Base-by-base conservation (phyloP, 306 rosid genomes). In the Coriaria nepalensis region DNA sequence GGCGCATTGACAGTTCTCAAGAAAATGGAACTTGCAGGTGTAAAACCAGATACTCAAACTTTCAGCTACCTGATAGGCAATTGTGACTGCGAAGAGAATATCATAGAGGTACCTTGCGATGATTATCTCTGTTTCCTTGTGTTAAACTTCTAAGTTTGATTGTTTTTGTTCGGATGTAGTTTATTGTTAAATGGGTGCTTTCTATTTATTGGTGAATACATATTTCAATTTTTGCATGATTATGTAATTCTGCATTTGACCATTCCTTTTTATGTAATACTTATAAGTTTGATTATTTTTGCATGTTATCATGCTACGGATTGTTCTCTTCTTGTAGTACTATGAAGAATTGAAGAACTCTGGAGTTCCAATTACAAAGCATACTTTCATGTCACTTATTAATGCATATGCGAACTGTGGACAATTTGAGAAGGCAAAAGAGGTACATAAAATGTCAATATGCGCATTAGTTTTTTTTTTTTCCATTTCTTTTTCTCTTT, bases 381-480 rank as follows among this genome's bases (percentile, higher is more conserved):
- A 75, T 4, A 8, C 75, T 74, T 79, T 49, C 65, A 69, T 81
- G 76, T 78, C 95, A 45, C 92, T 84, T 45, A 29, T 90, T 57
- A 73, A 71, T 71, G 82, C 85, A 35, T 90, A 81, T 65, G 82
- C 85, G 53, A 58, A 68, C 52, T 69, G 71, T 58, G 97, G 97
- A 55, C 77, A 77, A 47, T 71, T 73, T 60, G 85, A 84, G 68
- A 81, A 77, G 73, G 97, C 92, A 69, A 84, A 81, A 75, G 78
- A 79, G 94, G 97, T 90, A 70, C 51, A 53, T 46, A 6, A 45
- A 39, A n/a, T n/a, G n/a, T n/a, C 49, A 49, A 34, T n/a, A 40
- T 41, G 29, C 44, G 7, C 48, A 32, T 32, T 15, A 14, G 29
- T 40, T 11, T 40, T 10, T 53, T 29, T 29, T 10, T 41, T 4